Evolutionary conservation across 495 filamentous ascomycete species (phyloP).

Genomic region (Hypoxylon fuscum): DNA sequence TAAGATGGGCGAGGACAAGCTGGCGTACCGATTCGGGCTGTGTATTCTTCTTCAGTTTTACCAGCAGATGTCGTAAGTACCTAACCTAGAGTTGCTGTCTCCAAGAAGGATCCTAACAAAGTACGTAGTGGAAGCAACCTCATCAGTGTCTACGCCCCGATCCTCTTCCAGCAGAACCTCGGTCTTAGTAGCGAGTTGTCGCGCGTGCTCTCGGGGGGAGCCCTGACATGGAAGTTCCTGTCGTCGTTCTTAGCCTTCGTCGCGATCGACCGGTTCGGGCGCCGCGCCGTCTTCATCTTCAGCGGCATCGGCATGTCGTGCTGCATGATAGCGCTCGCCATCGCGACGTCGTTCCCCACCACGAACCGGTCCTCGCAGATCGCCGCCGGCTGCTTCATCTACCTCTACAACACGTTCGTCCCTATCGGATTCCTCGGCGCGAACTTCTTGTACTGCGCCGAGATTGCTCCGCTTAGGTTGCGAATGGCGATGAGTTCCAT

Average conservation of each 20-base stretch:
- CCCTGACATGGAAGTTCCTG: conserved; percentile 62
- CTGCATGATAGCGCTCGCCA: conserved; percentile 53
- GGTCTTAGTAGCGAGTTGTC: conserved; percentile 52
- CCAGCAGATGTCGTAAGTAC: conserved; percentile 56
- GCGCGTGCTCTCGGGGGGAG: conserved; percentile 51
- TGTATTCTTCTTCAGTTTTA: conserved; percentile 53
- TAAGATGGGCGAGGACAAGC: conserved; percentile 38
- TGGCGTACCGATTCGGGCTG: conserved; percentile 44
- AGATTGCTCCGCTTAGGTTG: conserved; percentile 63
- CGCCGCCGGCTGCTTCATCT: conserved; percentile 63
- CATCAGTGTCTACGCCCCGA: conserved; percentile 68
- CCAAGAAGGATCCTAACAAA: conserved; percentile 11
- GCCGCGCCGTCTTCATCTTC: conserved; percentile 63
- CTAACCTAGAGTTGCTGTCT: neutral
- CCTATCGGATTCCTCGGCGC: conserved; percentile 66
- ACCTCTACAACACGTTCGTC: conserved; percentile 69
- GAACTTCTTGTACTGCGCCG: conserved; percentile 67
- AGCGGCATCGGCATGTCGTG: conserved; percentile 58
- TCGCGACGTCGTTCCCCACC: conserved; percentile 50
- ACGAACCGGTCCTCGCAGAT: conserved; percentile 45
- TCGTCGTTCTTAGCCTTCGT: conserved; percentile 60
- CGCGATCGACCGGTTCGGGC: conserved; percentile 63
- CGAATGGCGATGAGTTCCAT: conserved; percentile 63
- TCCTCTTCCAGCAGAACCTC: conserved; percentile 67
- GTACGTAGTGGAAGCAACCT: conserved; percentile 61